Evolutionary conservation across 2,329 filamentous ascomycete genomes (phyloP).

Genomic region (Trichoderma oligosporum): DNA sequence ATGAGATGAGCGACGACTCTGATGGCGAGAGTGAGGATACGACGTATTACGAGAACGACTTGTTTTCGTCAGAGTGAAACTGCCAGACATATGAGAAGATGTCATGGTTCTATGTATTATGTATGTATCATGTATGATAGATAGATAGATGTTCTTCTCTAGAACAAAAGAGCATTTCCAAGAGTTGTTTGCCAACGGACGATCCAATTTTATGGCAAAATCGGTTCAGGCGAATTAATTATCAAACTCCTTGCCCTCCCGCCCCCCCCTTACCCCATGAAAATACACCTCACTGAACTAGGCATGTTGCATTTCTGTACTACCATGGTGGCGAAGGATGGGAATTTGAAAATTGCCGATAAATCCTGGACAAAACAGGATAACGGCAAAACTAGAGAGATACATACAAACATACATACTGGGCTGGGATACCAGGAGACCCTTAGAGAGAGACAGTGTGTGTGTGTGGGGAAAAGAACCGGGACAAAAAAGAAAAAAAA

Average conservation of each 20-base stretch:
- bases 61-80: constrained; percentile 4
- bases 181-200: neutral
- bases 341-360: constrained; percentile 3
- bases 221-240: too few species aligned
- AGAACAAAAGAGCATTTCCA: neutral
- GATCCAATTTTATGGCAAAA: neutral
- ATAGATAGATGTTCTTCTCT: too few species aligned
- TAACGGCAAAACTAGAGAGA: too few species aligned
- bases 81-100: constrained; percentile 12
- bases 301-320: too few species aligned
- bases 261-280: too few species aligned
- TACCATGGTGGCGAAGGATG: constrained; percentile 2
- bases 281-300: too few species aligned
- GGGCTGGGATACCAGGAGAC: neutral
- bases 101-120: constrained; percentile 8
- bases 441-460: neutral
- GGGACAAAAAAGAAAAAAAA: too few species aligned
- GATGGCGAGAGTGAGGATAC: neutral
- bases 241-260: too few species aligned
- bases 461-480: too few species aligned
- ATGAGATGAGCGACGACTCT: neutral
- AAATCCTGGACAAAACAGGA: neutral
- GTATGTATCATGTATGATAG: too few species aligned
- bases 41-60: neutral
- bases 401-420: too few species aligned